Evolutionary conservation across 2,329 filamentous ascomycete species (phyloP), one percentile per base, ranked within the genome.

Genomic region (Didymella pinodella): DNA sequence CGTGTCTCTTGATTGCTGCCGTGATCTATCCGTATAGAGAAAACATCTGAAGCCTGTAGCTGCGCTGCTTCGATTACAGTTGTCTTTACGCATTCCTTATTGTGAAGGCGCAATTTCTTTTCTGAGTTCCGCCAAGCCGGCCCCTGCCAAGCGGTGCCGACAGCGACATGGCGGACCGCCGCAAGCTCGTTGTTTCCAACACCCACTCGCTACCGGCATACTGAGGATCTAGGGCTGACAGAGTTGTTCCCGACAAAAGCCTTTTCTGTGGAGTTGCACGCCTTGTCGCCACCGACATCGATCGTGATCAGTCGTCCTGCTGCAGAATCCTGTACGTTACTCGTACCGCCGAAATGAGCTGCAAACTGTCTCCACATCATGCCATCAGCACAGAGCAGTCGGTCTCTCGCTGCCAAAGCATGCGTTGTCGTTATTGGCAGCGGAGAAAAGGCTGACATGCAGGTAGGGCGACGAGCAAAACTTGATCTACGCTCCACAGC

Each of bases 141-240:
- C 61, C 57, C 57, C 57, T 61, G 61, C 61, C 57, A 54, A 63
- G 58, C 11, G 3, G 12, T 22, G 55, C 47, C 31, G 31, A 16
- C 14, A 20, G 36, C 36, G n/a, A 25, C 18, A 14, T 22, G 18
- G 43, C 36, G 29, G 38, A 29, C 22, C 48, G 54, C 48, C 48
- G 52, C 28, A 28, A 54, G 38, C 40, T 54, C 46, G 50, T 34
- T 40, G 56, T 59, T 59, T 59, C 56, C 46, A 45, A 26, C 28
- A 47, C 5, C 22, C 38, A 41, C 49, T 45, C 46, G 46, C 46
- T 54, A 46, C 50, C 50, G 29, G 18, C 34, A 29, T 38, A 46
- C 4, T 8, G 11, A 43, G 46, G 11, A 18, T 50, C 16, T 51
- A 48, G 28, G 47, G 46, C 56, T 59, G 40, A 54, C 31, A 22